These are phyloP conservation scores for Trichoderma sp. DNA, from an alignment of 2,329 filamentous ascomycete species.

Conservation along the genomic window DNA sequence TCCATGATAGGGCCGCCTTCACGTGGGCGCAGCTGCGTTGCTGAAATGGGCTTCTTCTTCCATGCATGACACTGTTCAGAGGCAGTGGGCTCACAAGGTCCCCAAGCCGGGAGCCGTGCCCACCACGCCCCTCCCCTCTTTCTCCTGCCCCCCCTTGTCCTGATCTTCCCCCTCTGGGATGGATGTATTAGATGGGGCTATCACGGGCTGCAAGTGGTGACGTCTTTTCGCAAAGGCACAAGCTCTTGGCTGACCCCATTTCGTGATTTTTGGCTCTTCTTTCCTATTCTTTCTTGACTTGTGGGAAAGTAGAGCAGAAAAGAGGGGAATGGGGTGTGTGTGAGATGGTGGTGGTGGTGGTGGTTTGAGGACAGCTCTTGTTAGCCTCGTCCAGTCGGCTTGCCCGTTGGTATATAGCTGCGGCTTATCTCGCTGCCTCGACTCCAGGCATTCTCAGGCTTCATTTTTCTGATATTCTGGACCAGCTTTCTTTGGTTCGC, in stretches of 20 bases:
- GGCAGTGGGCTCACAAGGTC: constrained; percentile 33
- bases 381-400: constrained; percentile 16
- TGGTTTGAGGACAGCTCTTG: not conserved
- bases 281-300: not conserved
- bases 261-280: too few relatives aligned
- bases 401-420: constrained; percentile 24
- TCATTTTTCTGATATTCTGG: constrained; percentile 21
- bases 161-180: too few relatives aligned
- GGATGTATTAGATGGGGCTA: constrained; percentile 13
- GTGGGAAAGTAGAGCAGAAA: not conserved
- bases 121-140: constrained; percentile 12
- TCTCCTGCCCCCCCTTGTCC: not conserved
- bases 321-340: too few relatives aligned
- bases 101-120: constrained; percentile 27
- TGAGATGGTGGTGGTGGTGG: not conserved
- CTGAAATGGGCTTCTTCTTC: constrained; percentile 24
- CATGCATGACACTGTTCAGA: constrained; percentile 34
- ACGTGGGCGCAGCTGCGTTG: constrained; percentile 32
- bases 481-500: not conserved
- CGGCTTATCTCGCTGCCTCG: constrained; percentile 24
- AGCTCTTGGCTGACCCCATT: not conserved
- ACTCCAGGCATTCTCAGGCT: constrained; percentile 16
- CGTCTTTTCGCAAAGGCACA: constrained; percentile 8
- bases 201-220: constrained; percentile 25
- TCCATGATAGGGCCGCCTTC: constrained; percentile 30